Base-by-base conservation (phyloP, 805 yeast species). In the Schwanniomyces vanrijiae region DNA sequence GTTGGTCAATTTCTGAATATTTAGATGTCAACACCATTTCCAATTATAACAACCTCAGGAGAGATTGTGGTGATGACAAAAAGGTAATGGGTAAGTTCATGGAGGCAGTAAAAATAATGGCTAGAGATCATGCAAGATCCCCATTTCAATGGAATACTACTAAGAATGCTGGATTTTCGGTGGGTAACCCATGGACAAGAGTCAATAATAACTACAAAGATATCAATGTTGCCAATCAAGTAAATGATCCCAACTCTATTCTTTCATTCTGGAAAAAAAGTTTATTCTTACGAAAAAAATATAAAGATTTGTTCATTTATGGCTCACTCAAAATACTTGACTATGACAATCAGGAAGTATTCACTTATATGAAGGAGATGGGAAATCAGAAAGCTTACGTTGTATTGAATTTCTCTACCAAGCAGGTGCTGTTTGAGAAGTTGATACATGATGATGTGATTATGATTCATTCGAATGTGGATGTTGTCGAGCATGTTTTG, bases 101-200 rank as follows among this genome's bases (percentile, higher is more conserved):
- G 62, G 68, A 68, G 42, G 59, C 52, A 31, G 59, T 76, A 48
- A 63, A 67, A 47, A 50, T 73, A 44, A 40, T 72, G 19, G 76
- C 81, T 13, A 68, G 84, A 56, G 84, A 80, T 55, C 69, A 80
- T 55, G 76, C 81, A 5, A 72, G 84, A 59, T 70, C 82, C 14
- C 84, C 84, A 19, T 75, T 80, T 50, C 84, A 78, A 53, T 80
- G 84, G 84, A 71, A 70, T 49, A 60, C 58, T 45, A 52, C 71
- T 1, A 64, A 54, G 14, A 50, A 75, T 50, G 82, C 69, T 33
- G 84, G 84, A 0, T 80, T 80, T 61, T 64, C 81, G 21, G 61
- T 69, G 4, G 73, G 58, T 34, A 65, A 63, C 52, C 84, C 84
- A 16, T 80, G 85, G 84, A 78, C 74, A 64, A 64, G 69, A 48